Evolutionary conservation across 306 rosid genomes (phyloP).

Genomic region (Macrotyloma uniflorum): DNA sequence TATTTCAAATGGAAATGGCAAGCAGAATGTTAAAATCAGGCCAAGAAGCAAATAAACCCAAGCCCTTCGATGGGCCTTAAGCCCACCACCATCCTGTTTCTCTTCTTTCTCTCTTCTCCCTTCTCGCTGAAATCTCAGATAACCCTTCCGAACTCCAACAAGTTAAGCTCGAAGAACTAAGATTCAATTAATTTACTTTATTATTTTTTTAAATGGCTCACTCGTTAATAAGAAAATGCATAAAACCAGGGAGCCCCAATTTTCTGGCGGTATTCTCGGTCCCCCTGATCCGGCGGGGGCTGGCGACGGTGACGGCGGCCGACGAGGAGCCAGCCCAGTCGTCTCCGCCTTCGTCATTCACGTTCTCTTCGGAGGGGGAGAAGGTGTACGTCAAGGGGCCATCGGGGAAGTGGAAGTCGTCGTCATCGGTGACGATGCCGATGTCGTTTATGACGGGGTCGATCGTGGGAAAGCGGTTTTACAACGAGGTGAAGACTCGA

Average conservation of each 20-base stretch:
- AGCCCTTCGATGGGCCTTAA: neutral
- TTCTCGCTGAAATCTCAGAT: neutral
- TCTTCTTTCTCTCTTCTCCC: neutral
- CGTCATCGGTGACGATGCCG: constrained; percentile 87
- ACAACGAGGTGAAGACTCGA: constrained; percentile 66
- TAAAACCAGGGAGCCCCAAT: constrained; percentile 3
- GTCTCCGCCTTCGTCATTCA: constrained; percentile 53
- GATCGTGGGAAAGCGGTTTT: constrained; percentile 84
- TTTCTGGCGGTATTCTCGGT: neutral
- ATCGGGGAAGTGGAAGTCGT: constrained; percentile 35
- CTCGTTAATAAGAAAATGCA: constrained; percentile 28
- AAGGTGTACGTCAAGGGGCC: constrained; percentile 56
- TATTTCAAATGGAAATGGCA: no score
- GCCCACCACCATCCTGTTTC: neutral
- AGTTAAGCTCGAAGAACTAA: neutral
- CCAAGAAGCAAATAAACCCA: no score
- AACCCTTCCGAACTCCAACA: neutral
- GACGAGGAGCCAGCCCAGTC: constrained; percentile 38
- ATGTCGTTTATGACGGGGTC: constrained; percentile 93
- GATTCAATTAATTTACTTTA: neutral
- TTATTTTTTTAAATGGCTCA: constrained; percentile 26
- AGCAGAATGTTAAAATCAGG: no score
- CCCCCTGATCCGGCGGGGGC: neutral
- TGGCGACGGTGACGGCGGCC: constrained; percentile 49
- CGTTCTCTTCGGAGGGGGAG: constrained; percentile 63